Evolutionary conservation across 2,329 filamentous ascomycete genomes (phyloP).

Genomic region (Venturia asperata): DNA sequence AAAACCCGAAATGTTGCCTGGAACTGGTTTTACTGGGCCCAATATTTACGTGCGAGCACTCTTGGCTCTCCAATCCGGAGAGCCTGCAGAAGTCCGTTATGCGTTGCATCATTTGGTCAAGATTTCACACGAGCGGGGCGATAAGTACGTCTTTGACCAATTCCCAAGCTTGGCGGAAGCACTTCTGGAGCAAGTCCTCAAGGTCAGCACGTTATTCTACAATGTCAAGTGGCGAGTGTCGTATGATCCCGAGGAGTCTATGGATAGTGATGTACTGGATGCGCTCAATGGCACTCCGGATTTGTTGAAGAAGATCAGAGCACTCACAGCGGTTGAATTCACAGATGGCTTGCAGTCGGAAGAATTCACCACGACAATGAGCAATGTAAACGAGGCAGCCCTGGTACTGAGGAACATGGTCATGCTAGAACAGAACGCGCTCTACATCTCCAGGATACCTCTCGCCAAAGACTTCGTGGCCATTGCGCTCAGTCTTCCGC

Average conservation of each 20-base stretch:
- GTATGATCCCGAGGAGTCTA: slow-evolving; percentile 44
- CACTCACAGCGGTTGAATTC: slow-evolving; percentile 50
- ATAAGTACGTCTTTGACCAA: slow-evolving; percentile 91
- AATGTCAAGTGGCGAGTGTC: slow-evolving; percentile 73
- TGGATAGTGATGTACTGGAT: slow-evolving; percentile 53
- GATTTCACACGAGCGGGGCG: slow-evolving; percentile 87
- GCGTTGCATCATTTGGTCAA: slow-evolving; percentile 89
- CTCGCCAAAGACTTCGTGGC: slow-evolving; percentile 75
- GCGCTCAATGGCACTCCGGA: slow-evolving; percentile 61
- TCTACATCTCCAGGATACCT: slow-evolving; percentile 67
- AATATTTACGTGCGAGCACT: slow-evolving; percentile 90
- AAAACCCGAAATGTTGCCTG: slow-evolving; percentile 45
- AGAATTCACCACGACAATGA: slow-evolving; percentile 61
- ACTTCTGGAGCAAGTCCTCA: slow-evolving; percentile 74
- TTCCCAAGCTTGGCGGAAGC: slow-evolving; percentile 85
- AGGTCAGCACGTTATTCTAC: slow-evolving; percentile 72
- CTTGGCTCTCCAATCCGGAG: slow-evolving; percentile 71
- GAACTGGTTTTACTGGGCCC: slow-evolving; percentile 62
- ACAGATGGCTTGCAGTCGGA: slow-evolving; percentile 65
- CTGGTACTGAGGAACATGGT: slow-evolving; percentile 93
- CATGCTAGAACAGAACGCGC: slow-evolving; percentile 82
- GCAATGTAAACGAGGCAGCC: slow-evolving; percentile 76
- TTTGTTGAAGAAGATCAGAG: slow-evolving; percentile 63
- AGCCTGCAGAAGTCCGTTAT: slow-evolving; percentile 80
- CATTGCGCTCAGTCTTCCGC: slow-evolving; percentile 71